Conservation (phyloP, 441 rosid species). For the Aleurites moluccanus region DNA sequence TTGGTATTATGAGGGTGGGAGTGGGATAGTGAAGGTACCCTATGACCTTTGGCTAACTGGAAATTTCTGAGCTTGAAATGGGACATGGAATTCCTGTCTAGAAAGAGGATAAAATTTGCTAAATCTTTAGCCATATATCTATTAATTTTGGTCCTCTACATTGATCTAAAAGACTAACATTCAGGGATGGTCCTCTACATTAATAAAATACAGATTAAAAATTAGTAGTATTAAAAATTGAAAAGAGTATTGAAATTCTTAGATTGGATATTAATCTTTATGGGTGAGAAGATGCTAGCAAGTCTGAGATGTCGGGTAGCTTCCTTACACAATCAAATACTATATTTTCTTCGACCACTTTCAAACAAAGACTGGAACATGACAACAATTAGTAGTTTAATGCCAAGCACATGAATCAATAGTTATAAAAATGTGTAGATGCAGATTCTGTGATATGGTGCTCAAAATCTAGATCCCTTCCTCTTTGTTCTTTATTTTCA, state of each 20-base stretch:
- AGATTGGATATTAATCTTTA: neutral
- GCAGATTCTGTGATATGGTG: neutral
- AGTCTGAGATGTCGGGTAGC: constrained; percentile 22
- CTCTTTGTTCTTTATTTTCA: too few species aligned
- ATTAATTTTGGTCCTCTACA: too few species aligned
- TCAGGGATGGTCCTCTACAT: too few species aligned
- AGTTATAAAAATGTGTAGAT: neutral
- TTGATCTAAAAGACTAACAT: too few species aligned
- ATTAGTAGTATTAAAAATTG: neutral
- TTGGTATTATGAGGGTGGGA: too few species aligned
- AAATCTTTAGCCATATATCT: too few species aligned
- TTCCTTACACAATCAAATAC: constrained; percentile 20
- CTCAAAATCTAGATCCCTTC: neutral
- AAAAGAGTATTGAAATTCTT: neutral
- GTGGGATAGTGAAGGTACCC: too few species aligned
- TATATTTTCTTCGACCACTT: neutral
- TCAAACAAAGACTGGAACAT: neutral
- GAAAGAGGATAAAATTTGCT: too few species aligned
- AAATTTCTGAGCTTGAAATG: too few species aligned
- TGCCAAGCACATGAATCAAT: constrained; percentile 4
- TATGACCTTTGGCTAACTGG: too few species aligned
- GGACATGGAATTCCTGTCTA: too few species aligned
- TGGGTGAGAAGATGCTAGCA: neutral
- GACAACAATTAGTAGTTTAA: constrained; percentile 2
- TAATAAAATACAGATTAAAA: too few species aligned